phyloP scores from a whole-genome alignment of 2,329 filamentous ascomycete species.

The Trichoderma simmonsii region DNA sequence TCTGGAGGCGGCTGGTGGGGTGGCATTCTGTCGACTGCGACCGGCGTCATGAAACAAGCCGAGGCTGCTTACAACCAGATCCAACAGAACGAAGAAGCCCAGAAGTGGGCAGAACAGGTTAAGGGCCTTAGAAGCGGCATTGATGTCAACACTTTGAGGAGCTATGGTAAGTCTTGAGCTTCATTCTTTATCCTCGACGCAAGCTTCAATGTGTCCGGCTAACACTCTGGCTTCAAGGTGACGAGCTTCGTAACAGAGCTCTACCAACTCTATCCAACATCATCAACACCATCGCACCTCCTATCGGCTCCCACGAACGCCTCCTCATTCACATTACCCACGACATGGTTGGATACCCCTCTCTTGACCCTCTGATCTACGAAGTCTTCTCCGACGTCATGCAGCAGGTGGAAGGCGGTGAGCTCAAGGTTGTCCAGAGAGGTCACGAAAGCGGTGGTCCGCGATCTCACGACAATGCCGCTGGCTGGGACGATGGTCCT shows the following conservation, averaged over 20 bases:
- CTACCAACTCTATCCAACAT: constrained; percentile 94
- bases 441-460: constrained; percentile 79
- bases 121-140: constrained; percentile 52
- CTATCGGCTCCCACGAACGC: constrained; percentile 94
- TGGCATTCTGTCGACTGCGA: constrained; percentile 76
- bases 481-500: constrained; percentile 87
- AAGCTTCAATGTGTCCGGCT: not conserved
- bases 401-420: constrained; percentile 97
- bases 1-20: constrained; percentile 82
- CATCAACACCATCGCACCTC: constrained; percentile 90
- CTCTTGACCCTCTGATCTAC: constrained; percentile 89
- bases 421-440: constrained; percentile 89
- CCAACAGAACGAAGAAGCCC: constrained; percentile 92
- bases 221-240: constrained; percentile 55
- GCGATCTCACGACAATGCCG: constrained; percentile 55
- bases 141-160: constrained; percentile 73
- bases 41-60: constrained; percentile 85
- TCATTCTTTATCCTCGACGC: not conserved
- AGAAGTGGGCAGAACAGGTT: constrained; percentile 93
- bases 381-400: constrained; percentile 91
- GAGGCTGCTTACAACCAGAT: constrained; percentile 93
- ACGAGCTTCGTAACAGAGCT: constrained; percentile 80
- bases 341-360: constrained; percentile 90
- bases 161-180: constrained; percentile 32
- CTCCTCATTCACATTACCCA: constrained; percentile 97